Evolutionary conservation across 2,329 filamentous ascomycete genomes (phyloP), one percentile per base, ranked within the genome.

Genomic region (Diplodia sapinea): DNA sequence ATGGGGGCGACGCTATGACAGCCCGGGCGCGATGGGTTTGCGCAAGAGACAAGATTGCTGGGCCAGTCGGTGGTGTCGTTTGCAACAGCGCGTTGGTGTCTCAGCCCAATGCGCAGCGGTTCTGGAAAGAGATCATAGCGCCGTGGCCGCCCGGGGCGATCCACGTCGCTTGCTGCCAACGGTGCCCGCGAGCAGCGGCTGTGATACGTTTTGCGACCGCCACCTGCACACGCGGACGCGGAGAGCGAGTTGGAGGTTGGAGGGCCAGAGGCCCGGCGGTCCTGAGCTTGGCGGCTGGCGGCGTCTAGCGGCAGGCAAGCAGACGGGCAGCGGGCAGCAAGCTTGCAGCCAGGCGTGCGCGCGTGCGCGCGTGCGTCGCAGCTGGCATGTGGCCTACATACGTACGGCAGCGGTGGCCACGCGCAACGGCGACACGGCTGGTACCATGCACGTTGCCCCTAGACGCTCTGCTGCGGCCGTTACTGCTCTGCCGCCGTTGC

Each of bases 201-300:
- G 62, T 65, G 62, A 43, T 47, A 65, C 62, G 50, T 54, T 54
- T 55, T 65, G 62, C 62, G 62, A 65, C 62, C 49, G 62, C 62
- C 62, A 65, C 62, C 50, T 65, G 50, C 62, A 55, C 62, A 50
- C 59, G 59, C 59, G 59, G 59, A 63, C 59, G 59, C 43, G 47
- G 59, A 36, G 59, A 26, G 40, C 40, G 40, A 49, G 57, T 20
- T 59, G 40, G 57, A 61, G 57, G 57, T 62, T 50, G 57, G 56
- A 29, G 26, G 57, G 57, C 31, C 31, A 56, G 54, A 56, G 40
- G 57, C 5, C 47, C 47, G 59, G 43, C 59, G 59, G 59, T n/a
- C 59, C 47, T 63, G 59, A 38, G 40, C 57, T 62, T 62, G n/a
- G 55, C 59, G 57, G 57, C 57, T 29, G 56, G 56, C 56, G 56